Base-by-base conservation (phyloP, 1,139 yeast genomes). In the Barnettozyma hawaiiensis region DNA sequence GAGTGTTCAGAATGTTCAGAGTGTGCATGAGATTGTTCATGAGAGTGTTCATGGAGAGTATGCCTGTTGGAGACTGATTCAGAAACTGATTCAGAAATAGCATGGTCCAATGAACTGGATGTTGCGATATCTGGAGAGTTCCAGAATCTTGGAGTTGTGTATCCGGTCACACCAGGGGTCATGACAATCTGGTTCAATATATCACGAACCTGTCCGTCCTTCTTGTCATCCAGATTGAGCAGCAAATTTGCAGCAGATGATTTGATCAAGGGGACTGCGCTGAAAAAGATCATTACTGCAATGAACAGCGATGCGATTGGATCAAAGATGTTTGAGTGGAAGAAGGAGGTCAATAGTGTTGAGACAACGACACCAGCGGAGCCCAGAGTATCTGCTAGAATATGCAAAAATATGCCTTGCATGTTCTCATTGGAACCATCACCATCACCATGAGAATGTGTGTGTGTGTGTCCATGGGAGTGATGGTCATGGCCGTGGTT, bases 341-440 rank as follows among this genome's bases (percentile, higher is more conserved):
- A 74, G 14, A 73, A 48, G 45, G 77, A 78, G 19, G 85, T 79
- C 32, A 83, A 62, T 2, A 83, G 45, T 0, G 98, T 92, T 0
- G 97, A 89, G 0, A 86, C 64, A 11, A 94, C 92, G 20, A 94
- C 99, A 6, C 98, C 97, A 0, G 89, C 95, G 0, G 97, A 90
- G 0, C 99, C 98, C 27, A 94, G 68, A 0, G 98, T 92, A 57
- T 92, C 99, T 0, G 99, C 98, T 37, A 92, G 63, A 35, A 92
- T 85, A 55, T 92, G 99, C 35, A 92, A 67, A 54, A 92, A 92
- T 10, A 92, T 87, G 19, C 99, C 99, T 48, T 81, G 80, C 95
- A 92, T 86, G 60, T 92, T 92, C 56, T 90, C 96, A 59, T 85
- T 85, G 23, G 63, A 63, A 31, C 57, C 60, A 2, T 48, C 54